A percentile compares a stretch with the other conserved stretches of the same genome.
These are phyloP conservation scores for Colletotrichum godetiae DNA, from an alignment of 2,329 filamentous ascomycete species.

Conservation along the genomic window DNA sequence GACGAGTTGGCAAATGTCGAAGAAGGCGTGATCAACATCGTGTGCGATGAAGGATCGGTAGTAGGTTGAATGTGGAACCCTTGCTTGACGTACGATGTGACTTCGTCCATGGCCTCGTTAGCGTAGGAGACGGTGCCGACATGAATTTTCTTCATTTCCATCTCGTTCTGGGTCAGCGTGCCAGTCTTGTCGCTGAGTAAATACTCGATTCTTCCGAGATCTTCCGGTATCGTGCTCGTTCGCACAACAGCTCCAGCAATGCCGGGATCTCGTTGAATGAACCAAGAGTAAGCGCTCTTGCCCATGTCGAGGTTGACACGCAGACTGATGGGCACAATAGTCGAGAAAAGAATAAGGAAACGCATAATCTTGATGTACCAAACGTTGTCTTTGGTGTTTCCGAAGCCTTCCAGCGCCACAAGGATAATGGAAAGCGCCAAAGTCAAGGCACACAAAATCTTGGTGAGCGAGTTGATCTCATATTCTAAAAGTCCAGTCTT, in stretches of 20 bases:
- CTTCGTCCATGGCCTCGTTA: constrained; percentile 99
- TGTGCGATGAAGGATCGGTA: constrained; percentile 55
- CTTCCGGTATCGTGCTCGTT: constrained; percentile 97
- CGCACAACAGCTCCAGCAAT: constrained; percentile 94
- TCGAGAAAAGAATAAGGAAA: constrained; percentile 99
- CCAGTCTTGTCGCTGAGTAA: constrained; percentile 97
- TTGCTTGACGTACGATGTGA: constrained; percentile 85
- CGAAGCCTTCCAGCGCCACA: constrained; percentile 87
- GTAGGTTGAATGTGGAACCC: constrained; percentile 73
- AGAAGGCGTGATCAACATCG: constrained; percentile 78
- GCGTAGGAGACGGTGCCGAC: constrained; percentile 98
- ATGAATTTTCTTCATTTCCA: constrained; percentile 99
- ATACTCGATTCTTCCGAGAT: constrained; percentile 95
- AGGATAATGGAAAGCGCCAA: constrained; percentile 87
- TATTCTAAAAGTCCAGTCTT: constrained; percentile 94
- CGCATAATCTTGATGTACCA: constrained; percentile 99
- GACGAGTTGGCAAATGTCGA: constrained; percentile 73
- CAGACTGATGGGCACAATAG: constrained; percentile 96
- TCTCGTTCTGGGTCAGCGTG: constrained; percentile 97
- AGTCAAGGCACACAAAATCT: constrained; percentile 92
- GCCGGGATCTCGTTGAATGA: constrained; percentile 90
- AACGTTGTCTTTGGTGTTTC: constrained; percentile 70
- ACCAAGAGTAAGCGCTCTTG: constrained; percentile 94
- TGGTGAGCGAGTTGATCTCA: constrained; percentile 97
- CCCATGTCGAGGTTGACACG: constrained; percentile 97